Base-by-base conservation (phyloP, 2,329 filamentous ascomycete species). In the Monosporascus sp. region DNA sequence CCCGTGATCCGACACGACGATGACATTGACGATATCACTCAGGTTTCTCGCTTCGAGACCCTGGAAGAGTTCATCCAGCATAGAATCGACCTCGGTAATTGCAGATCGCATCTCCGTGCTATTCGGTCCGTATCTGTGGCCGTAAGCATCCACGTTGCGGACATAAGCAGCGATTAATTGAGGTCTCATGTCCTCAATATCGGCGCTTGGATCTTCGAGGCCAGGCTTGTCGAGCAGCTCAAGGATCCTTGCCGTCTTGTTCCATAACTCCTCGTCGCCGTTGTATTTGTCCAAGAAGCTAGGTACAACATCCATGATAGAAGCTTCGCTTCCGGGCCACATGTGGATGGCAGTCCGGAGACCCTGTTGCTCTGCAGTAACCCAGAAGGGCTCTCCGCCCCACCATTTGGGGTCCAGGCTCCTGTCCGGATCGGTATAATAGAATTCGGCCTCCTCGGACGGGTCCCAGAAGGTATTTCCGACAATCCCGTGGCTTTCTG, bases 241-340 rank as follows among this genome's bases (percentile, higher is more conserved):
- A 11, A 99, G 74, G 7, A 97, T 84, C 43, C 91, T 82, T 35
- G 84, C 75, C 16, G 92, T 89, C 70, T 99, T 99, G 37, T 79
- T 81, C 0, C 81, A 69, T 2, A 99, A 78, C 35, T 76, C 68
- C 72, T 97, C 92, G 0, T 86, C 81, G 8, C 84, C 86, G 61
- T 96, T 93, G 73, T 82, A 99, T 63, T 85, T 87, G 73, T 97
- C 94, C 48, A 97, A 70, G 64, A 90, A 90, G 9, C 84, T 86
- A 2, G 92, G 90, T 58, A 92, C 85, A 19, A 86, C 76, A n/a
- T 79, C 77, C 14, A 84, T 78, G 56, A 96, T 88, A 68, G 91
- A 86, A 6, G 92, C 92, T 72, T 99, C 94, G 44, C 89, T 95
- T 2, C 94, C 94, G 1, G 94, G 94, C 94, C 94, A 99, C 94